Base-by-base conservation (phyloP, 306 rosid species). In the Trifolium pratense region DNA sequence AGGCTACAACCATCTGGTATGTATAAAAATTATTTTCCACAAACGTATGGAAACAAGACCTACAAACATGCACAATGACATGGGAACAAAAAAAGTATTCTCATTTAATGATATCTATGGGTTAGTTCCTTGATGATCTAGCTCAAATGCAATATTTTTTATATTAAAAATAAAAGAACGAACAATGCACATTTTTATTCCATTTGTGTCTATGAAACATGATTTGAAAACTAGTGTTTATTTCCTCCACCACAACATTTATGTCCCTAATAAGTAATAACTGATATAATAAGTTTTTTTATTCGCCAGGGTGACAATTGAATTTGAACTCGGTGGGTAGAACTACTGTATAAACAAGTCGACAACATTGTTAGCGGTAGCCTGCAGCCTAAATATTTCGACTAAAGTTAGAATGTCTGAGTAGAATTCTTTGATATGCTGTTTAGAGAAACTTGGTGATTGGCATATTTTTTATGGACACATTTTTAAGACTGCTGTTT, bases 361-460 rank as follows among this genome's bases (percentile, higher is more conserved):
- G 13, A 57, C 63, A 25, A 0, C 12, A 57, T 57, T 57, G 63
- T 57, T 57, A 25, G 13, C 16, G 0, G 63, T 25, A n/a, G 16
- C 36, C 5, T 25, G 9, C 16, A 23, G 32, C 63, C 63, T 57
- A 23, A 57, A 52, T 13, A 57, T 57, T 57, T 26, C 12, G 36
- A 18, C 25, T 17, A 52, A 52, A 21, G 26, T 0, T 18, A 52
- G 14, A 52, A 52, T 52, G 58, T 18, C 58, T 18, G 12, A 52
- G 26, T 23, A 52, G 58, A 52, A 52, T 18, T 18, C 26, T 52
- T 52, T 5, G 31, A 51, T 56, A 62, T 7, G 59, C 25, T 40
- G 43, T 37, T 62, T 39, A 9, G 31, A 65, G 32, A 72, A 53
- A 65, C 32, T 57, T 17, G n/a, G 8, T 53, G 20, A 64, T 67